Evolutionary conservation across 1,284 basidiomycete genomes (phyloP).

Genomic region (Hymenochaete sp.): DNA sequence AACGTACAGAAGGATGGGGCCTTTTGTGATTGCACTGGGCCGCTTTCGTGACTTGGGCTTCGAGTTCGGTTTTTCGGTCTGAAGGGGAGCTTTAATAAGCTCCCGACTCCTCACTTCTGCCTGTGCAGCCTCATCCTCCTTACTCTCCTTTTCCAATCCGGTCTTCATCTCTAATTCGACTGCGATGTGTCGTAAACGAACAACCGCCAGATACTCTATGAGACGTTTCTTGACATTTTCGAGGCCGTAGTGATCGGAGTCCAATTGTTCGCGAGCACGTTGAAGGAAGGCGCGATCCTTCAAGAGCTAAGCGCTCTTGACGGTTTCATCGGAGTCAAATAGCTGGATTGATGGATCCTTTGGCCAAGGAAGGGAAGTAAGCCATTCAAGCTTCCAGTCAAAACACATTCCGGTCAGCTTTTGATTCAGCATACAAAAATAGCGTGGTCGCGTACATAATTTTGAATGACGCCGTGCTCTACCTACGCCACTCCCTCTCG

Average conservation of each 20-base stretch:
- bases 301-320: slow-evolving; percentile 23
- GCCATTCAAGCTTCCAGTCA: slow-evolving; percentile 82
- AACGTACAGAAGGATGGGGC: slow-evolving; percentile 72
- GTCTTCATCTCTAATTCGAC: slow-evolving; percentile 24
- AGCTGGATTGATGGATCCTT: slow-evolving; percentile 20
- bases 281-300: slow-evolving; percentile 50
- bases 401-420: slow-evolving; percentile 4
- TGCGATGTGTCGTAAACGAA: slow-evolving; percentile 65
- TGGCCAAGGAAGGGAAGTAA: slow-evolving; percentile 73
- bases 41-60: not conserved
- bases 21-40: slow-evolving; percentile 41
- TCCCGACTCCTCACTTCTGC: slow-evolving; percentile 22
- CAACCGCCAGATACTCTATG: slow-evolving; percentile 84
- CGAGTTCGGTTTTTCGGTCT: not conserved
- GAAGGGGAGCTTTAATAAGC: not conserved
- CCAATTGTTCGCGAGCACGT: slow-evolving; percentile 65
- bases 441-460: slow-evolving; percentile 45
- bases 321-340: slow-evolving; percentile 23
- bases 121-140: no score
- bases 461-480: slow-evolving; percentile 70
- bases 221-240: slow-evolving; percentile 87
- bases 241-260: slow-evolving; percentile 82
- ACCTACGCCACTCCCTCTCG: slow-evolving; percentile 78
- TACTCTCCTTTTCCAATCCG: not conserved
- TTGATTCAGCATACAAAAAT: not conserved